phyloP scores from a whole-genome alignment of 1,139 yeast species.

The Yamadazyma oceani region DNA sequence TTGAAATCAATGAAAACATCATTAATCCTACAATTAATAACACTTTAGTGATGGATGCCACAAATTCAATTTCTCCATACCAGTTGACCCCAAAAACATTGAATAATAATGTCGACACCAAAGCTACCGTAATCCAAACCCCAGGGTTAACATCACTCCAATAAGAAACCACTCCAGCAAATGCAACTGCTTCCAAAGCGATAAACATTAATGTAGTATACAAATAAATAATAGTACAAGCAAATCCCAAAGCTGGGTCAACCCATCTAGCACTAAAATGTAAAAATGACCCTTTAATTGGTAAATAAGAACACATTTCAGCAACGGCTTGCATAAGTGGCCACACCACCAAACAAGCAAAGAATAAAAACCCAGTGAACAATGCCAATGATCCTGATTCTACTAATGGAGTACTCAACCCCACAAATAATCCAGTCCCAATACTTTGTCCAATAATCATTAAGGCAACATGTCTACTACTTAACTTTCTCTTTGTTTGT shows the following conservation, averaged over 20 bases:
- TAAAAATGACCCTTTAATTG: conserved; percentile 39
- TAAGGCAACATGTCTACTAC: conserved; percentile 46
- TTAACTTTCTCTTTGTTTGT: conserved; percentile 36
- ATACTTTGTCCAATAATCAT: conserved; percentile 54
- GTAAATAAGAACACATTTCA: conserved; percentile 41
- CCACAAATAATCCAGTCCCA: conserved; percentile 49
- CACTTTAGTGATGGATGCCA: conserved; percentile 38
- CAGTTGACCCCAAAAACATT: conserved; percentile 38
- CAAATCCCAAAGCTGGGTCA: conserved; percentile 43
- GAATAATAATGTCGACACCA: conserved; percentile 29
- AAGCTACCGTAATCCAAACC: conserved; percentile 33
- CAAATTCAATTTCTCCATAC: conserved; percentile 43
- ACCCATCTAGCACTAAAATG: conserved; percentile 40
- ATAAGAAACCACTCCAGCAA: conserved; percentile 34
- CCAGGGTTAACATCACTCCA: conserved; percentile 44
- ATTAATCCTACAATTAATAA: conserved; percentile 40
- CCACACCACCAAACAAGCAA: conserved; percentile 37
- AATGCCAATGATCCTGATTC: conserved; percentile 39
- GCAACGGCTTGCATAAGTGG: conserved; percentile 43
- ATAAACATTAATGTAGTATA: conserved; percentile 39
- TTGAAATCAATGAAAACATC: conserved; percentile 37
- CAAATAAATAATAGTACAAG: conserved; percentile 35
- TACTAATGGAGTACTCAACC: conserved; percentile 34
- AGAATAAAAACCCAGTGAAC: conserved; percentile 35
- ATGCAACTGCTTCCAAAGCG: conserved; percentile 38